phyloP scores from a whole-genome alignment of 2,329 filamentous ascomycete genomes.

The Diaporthe sp. region DNA sequence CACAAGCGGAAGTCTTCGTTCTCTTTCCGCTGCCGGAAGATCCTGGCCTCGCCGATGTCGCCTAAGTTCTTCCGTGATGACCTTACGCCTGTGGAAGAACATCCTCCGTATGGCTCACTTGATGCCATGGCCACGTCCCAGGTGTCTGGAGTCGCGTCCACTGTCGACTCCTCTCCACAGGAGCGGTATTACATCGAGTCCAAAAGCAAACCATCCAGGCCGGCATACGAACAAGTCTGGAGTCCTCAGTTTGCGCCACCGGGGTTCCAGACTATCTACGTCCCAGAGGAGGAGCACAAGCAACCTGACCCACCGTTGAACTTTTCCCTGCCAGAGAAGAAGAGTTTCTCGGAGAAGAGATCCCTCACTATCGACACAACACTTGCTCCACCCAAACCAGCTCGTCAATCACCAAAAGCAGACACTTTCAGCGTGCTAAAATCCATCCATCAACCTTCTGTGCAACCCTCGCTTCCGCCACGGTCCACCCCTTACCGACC shows the following conservation, averaged over 20 bases:
- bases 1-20: slow-evolving; percentile 60
- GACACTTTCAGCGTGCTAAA: slow-evolving; percentile 28
- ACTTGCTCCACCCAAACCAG: slow-evolving; percentile 23
- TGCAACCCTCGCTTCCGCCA: neutral
- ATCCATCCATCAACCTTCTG: neutral
- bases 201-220: slow-evolving; percentile 5
- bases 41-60: slow-evolving; percentile 54
- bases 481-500: neutral
- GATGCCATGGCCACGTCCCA: slow-evolving; percentile 41
- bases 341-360: slow-evolving; percentile 5
- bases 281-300: neutral
- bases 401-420: slow-evolving; percentile 30
- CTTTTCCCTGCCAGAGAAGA: neutral
- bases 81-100: slow-evolving; percentile 23
- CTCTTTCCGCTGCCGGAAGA: slow-evolving; percentile 66
- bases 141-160: neutral
- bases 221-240: slow-evolving; percentile 31
- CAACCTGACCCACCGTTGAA: neutral
- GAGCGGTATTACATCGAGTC: slow-evolving; percentile 37
- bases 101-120: slow-evolving; percentile 45
- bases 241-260: slow-evolving; percentile 12
- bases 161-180: neutral
- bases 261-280: slow-evolving; percentile 10
- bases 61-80: slow-evolving; percentile 52
- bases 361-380: slow-evolving; percentile 35